Base-by-base conservation (phyloP, 305 asterid genomes). In the Fraxinus latifolia region DNA sequence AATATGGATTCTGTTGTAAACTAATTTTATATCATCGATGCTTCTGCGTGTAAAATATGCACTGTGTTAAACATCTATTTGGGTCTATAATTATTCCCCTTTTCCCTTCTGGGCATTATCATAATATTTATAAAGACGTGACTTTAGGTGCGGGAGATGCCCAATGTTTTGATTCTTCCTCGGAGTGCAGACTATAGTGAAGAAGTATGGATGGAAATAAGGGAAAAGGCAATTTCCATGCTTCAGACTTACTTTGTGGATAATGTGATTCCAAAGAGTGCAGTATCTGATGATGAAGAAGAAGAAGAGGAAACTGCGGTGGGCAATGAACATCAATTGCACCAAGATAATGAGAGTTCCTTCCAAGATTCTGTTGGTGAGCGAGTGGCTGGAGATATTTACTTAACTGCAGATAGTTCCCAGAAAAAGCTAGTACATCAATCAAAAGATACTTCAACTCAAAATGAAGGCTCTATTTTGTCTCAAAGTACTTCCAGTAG, bases 201-300 rank as follows among this genome's bases (percentile, higher is more conserved):
- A 91, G 99, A 96, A 91, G 99, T 93, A 62, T 96, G 98, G 99
- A 91, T 92, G 92, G 99, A 96, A 90, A 96, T 96, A 80, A 91
- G 98, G 88, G 98, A 96, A 89, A 96, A 95, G 82, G 87, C 97
- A 39, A 85, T 93, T 83, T 89, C 95, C 78, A 90, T 93, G 78
- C 87, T 95, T 80, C 98, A 96, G 74, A 85, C 90, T 14, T 93
- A 91, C 90, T 92, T 96, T 87, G 82, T 88, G 87, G 97, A 93
- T 81, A 91, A 89, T 82, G 83, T 88, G 82, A 82, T 90, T 80
- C 99, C 99, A 77, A 87, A 87, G 32, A 90, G 84, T 91, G 90
- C 98, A 53, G 90, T 95, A 47, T 92, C 98, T 73, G 99, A 95
- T 65, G 97, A 92, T 74, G 97, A 96, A 47, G 97, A 88, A 77